Evolutionary conservation across 1,284 basidiomycete species (phyloP).

Genomic region (Ustilago tritici): DNA sequence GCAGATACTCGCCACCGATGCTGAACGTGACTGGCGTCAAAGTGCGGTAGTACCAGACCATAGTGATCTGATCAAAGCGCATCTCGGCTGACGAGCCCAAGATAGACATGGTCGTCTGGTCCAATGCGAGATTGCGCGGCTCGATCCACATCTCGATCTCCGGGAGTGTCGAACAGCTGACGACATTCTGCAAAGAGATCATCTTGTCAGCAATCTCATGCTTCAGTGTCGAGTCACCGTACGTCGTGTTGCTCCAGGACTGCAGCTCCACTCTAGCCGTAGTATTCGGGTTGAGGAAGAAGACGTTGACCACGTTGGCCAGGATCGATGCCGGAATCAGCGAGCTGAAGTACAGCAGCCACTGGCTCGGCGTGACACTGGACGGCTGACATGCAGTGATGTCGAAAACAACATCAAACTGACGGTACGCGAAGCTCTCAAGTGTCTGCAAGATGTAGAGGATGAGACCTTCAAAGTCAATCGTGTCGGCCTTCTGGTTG

Average conservation of each 20-base stretch:
- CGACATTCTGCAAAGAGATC: slow-evolving; percentile 39
- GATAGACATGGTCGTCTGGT: slow-evolving; percentile 50
- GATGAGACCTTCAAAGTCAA: slow-evolving; percentile 86
- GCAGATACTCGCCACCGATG: slow-evolving; percentile 61
- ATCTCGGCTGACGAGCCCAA: slow-evolving; percentile 44
- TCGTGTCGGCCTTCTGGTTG: slow-evolving; percentile 80
- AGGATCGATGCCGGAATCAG: slow-evolving; percentile 54
- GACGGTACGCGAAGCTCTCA: slow-evolving; percentile 40
- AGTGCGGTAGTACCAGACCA: slow-evolving; percentile 66
- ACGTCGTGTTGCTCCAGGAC: slow-evolving; percentile 31
- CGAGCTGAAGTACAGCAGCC: slow-evolving; percentile 61
- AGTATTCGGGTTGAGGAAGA: slow-evolving; percentile 63
- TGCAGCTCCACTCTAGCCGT: slow-evolving; percentile 45
- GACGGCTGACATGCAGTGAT: slow-evolving; percentile 49
- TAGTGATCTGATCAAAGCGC: slow-evolving; percentile 58
- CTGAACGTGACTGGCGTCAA: slow-evolving; percentile 62
- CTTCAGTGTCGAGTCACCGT: slow-evolving; percentile 35
- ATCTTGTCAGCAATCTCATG: slow-evolving; percentile 38
- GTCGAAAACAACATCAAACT: slow-evolving; percentile 61
- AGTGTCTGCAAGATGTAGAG: slow-evolving; percentile 56
- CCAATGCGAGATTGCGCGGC: slow-evolving; percentile 56
- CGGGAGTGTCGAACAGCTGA: slow-evolving; percentile 42
- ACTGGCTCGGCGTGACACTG: slow-evolving; percentile 58
- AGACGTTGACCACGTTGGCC: slow-evolving; percentile 53
- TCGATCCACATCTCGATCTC: slow-evolving; percentile 61